Evolutionary conservation across 2,329 filamentous ascomycete genomes (phyloP), one percentile per base, ranked within the genome.

Genomic region (Stachybotrys elegans): DNA sequence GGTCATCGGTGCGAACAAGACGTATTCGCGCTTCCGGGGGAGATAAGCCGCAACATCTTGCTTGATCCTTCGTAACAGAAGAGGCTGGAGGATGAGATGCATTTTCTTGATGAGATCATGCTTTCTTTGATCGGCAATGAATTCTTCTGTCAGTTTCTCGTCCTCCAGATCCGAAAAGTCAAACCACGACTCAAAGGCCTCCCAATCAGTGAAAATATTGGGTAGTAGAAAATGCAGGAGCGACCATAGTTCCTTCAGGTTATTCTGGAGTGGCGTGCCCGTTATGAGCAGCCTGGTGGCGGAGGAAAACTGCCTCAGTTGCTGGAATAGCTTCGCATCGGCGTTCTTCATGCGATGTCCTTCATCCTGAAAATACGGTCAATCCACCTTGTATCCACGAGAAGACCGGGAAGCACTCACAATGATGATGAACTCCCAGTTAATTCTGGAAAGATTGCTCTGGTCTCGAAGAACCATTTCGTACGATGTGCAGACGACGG

Each of bases 351-450:
- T 83, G 1, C 93, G 85, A 60, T 98, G 93, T 0, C 93, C 93
- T 67, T 98, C 93, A 54, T 98, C 92, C 83, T 87, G 27, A 9
- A 14, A 0, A 25, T 22, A 5, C 6, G 56, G 58, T 60, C 25
- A 62, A 44, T 14, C 31, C n/a, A n/a, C 14, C 1, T 6, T 3
- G 6, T 1, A 1, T 20, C 3, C 5, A 7, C 0, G 3, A 11
- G 9, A n/a, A 4, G 5, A 40, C 5, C 13, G 7, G 5, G 11
- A 4, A 5, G 16, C 7, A 65, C 78, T 60, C 66, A 86, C 84
- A 48, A 98, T 95, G 52, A 98, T 93, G 57, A 98, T 96, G 55
- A 95, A 96, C 43, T 94, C 89, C 93, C 93, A 98, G 27, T 90
- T 85, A 45, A 95, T 92, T 45, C 86, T 84, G 0, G 83, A 82